Conservation (phyloP, 1,139 yeast genomes). For the Debaryomyces subglobosus region DNA sequence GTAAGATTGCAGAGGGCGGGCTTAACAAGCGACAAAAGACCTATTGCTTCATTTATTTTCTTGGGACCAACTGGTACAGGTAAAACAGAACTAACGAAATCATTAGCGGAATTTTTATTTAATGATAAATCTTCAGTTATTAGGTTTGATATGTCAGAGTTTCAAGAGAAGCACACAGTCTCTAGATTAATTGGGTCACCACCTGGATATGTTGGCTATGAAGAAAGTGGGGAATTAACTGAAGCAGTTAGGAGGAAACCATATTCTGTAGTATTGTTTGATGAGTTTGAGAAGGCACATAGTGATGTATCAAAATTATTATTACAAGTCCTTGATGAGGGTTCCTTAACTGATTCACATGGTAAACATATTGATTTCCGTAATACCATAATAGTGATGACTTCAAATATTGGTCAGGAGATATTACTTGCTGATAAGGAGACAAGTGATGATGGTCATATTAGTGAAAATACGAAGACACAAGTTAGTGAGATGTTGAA, state of each 20-base stretch:
- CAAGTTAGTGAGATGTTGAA: slow-evolving; percentile 70
- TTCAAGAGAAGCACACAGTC: slow-evolving; percentile 90
- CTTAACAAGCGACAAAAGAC: slow-evolving; percentile 87
- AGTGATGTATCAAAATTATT: slow-evolving; percentile 87
- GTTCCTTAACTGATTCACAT: slow-evolving; percentile 89
- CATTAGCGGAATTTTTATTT: slow-evolving; percentile 87
- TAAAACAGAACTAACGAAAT: slow-evolving; percentile 91
- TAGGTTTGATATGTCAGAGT: slow-evolving; percentile 96
- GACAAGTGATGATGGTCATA: slow-evolving; percentile 47
- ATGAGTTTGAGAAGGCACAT: slow-evolving; percentile 97
- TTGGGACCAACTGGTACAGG: slow-evolving; percentile 99
- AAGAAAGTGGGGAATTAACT: slow-evolving; percentile 92
- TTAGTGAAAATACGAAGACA: slow-evolving; percentile 51
- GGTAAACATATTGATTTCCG: slow-evolving; percentile 94
- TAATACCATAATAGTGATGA: slow-evolving; percentile 95
- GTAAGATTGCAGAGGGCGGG: slow-evolving; percentile 97
- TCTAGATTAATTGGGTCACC: slow-evolving; percentile 95
- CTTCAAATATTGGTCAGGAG: slow-evolving; percentile 95
- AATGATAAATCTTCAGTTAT: slow-evolving; percentile 85
- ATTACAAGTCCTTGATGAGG: slow-evolving; percentile 93
- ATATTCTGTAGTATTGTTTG: slow-evolving; percentile 87
- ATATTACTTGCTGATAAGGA: slow-evolving; percentile 65
- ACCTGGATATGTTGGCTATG: slow-evolving; percentile 97
- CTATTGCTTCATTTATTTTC: slow-evolving; percentile 94
- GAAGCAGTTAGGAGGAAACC: slow-evolving; percentile 96